Evolutionary conservation across 164 flowering plant species (phyloP).

Genomic region (Vitis labrusca): DNA sequence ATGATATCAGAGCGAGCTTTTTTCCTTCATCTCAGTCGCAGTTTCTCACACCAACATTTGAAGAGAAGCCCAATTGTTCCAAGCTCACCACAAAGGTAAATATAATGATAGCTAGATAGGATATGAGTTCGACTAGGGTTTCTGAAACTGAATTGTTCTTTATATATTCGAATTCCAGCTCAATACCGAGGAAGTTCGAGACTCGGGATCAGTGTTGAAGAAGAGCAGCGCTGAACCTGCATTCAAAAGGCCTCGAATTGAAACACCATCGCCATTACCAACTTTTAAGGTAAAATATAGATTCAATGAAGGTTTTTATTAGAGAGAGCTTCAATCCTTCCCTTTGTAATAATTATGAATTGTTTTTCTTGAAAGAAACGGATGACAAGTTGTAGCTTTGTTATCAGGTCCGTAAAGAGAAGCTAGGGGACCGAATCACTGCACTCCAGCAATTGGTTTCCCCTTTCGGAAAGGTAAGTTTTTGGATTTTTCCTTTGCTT

Average conservation of each 20-base stretch:
- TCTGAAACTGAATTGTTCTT: background rate
- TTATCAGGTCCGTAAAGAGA: constrained; percentile 69
- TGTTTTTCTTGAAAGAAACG: constrained; percentile 5
- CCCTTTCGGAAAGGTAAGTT: constrained; percentile 75
- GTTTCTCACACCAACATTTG: constrained; percentile 23
- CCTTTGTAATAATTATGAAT: background rate
- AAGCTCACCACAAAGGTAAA: constrained; percentile 49
- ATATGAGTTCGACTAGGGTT: background rate
- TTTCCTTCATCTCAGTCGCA: constrained; percentile 27
- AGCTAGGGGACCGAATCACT: constrained; percentile 73
- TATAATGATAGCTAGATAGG: constrained; percentile 25
- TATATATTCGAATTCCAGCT: constrained; percentile 13
- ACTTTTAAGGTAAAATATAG: constrained; percentile 60
- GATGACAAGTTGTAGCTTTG: constrained; percentile 1
- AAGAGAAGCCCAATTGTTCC: constrained; percentile 38
- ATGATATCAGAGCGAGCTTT: constrained; percentile 13
- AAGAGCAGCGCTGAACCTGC: constrained; percentile 31
- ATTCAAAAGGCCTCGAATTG: constrained; percentile 54
- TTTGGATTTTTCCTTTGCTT: constrained; percentile 20
- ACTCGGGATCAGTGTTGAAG: constrained; percentile 25
- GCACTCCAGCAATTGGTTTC: constrained; percentile 81
- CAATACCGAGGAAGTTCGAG: constrained; percentile 24
- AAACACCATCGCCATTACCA: constrained; percentile 72
- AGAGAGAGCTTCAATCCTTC: background rate
- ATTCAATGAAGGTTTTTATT: constrained; percentile 4